Evolutionary conservation across 352 stramenopile species (phyloP), one percentile per base, ranked within the genome.

Genomic region (Globisporangium spinosum): DNA sequence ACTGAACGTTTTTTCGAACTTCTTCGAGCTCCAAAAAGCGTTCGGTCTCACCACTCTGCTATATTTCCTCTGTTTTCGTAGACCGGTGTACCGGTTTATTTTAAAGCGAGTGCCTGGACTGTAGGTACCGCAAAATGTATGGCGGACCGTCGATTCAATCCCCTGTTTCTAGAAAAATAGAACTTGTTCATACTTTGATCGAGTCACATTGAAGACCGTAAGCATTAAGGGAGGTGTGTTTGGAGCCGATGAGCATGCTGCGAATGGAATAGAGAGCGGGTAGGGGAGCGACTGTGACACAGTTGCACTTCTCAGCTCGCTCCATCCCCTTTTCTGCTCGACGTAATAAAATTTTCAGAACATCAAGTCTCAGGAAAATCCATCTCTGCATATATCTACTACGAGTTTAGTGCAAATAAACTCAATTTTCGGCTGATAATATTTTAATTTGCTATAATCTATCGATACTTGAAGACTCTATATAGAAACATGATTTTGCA

Each of bases 1-100:
- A 56, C 49, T 34, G 55, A 60, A 60, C 2, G 55, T 43, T 43
- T 60, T 60, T 43, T 40, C 27, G 27, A 45, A 45, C 55, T 27
- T 32, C 38, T 27, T 12, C 10, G 27, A 43, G 10, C 15, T 20
- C 2, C 9, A 49, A 43, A 47, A 45, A 32, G 43, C 22, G 23
- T 34, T 57, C 10, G 9, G 3, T 22, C 40, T 49, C 40, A 13
- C 3, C 40, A 47, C 40, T n/a, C 27, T 32, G 7, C 29, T 32
- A 4, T 32, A 32, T 32, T 32, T 32, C 29, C 29, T 32, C 29
- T 32, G 29, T 32, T 32, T 32, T 3, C 29, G 3, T 32, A 32
- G 29, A 32, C 29, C 29, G 29, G 29, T 32, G 29, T 32, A 32
- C 29, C 29, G 29, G 29, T 32, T 32, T 32, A 32, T 32, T 32